Evolutionary conservation across 306 rosid species (phyloP).

Genomic region (Malus domestica): DNA sequence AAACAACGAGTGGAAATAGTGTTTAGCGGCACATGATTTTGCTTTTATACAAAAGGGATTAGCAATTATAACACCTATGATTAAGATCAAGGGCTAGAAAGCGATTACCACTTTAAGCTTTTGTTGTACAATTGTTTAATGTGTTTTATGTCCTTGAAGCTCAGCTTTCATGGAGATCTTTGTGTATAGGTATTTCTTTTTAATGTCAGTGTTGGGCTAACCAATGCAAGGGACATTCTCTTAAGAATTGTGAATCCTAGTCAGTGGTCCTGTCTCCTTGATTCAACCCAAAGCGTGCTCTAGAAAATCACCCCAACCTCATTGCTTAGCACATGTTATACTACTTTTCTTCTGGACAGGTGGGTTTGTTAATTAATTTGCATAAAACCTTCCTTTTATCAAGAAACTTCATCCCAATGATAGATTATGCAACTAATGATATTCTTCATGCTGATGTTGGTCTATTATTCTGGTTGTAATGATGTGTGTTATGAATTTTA

Average conservation of each 20-base stretch:
- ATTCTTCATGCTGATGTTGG: conserved; percentile 39
- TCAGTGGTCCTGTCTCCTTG: conserved; percentile 89
- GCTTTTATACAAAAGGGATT: conserved; percentile 30
- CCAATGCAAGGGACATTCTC: conserved; percentile 76
- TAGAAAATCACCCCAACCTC: conserved; percentile 62
- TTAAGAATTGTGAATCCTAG: conserved; percentile 45
- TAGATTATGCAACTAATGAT: conserved; percentile 34
- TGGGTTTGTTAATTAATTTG: conserved; percentile 22
- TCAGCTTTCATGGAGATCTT: conserved; percentile 39
- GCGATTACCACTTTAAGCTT: conserved; percentile 24
- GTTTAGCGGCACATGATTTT: conserved; percentile 6
- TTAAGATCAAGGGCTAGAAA: conserved; percentile 66
- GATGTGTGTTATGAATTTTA: conserved; percentile 10
- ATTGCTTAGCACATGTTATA: conserved; percentile 76
- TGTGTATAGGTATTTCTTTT: background rate
- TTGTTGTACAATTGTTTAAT: conserved; percentile 22
- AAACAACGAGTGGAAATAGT: conserved; percentile 8
- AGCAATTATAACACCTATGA: conserved; percentile 68
- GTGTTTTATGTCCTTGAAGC: conserved; percentile 20
- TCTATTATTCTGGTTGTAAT: conserved; percentile 18
- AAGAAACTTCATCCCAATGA: conserved; percentile 9
- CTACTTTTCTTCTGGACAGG: conserved; percentile 30
- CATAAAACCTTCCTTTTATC: conserved; percentile 14
- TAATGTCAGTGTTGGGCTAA: conserved; percentile 27
- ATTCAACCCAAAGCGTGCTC: conserved; percentile 92